Percentiles rank a stretch among this genome's conserved stretches.
These are phyloP conservation scores for Aspergillus ruber DNA, from an alignment of 2,329 filamentous ascomycete genomes.

Conservation along the genomic window DNA sequence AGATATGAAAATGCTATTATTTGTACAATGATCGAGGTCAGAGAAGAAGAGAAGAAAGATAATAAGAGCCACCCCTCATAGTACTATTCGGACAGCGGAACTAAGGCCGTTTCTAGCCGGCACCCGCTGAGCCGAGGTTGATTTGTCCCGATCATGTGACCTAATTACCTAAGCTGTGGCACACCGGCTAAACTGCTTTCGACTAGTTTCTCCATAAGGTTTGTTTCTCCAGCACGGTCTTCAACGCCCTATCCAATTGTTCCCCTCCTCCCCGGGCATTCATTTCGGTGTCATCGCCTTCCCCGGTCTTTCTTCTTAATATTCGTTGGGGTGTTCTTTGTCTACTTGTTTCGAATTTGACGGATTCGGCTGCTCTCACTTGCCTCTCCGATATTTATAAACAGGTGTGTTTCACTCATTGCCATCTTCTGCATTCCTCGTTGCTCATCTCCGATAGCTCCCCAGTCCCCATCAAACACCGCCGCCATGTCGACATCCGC, in stretches of 20 bases:
- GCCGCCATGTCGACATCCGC: constrained; percentile 80
- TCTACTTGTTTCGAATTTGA: neutral
- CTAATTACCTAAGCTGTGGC: constrained; percentile 1
- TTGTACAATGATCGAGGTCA: neutral
- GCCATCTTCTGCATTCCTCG: neutral
- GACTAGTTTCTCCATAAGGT: constrained; percentile 12
- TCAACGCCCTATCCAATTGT: neutral
- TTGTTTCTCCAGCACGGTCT: constrained; percentile 10
- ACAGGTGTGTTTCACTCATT: neutral
- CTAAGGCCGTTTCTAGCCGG: constrained; percentile 20
- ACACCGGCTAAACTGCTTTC: neutral
- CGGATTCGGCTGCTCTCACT: neutral
- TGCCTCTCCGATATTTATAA: neutral
- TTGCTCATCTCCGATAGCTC: constrained; percentile 4
- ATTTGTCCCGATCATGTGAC: constrained; percentile 5
- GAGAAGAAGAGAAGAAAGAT: neutral
- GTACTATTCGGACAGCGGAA: constrained; percentile 7
- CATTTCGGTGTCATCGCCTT: too few species aligned
- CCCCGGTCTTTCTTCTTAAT: too few species aligned
- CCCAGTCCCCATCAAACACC: constrained; percentile 7
- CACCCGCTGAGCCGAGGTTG: constrained; percentile 23
- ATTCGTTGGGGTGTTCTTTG: too few species aligned
- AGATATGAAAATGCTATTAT: neutral
- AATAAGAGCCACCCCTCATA: neutral
- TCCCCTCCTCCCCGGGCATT: too few species aligned